Base-by-base conservation (phyloP, 2,329 filamentous ascomycete genomes). In the Fusarium sp. region DNA sequence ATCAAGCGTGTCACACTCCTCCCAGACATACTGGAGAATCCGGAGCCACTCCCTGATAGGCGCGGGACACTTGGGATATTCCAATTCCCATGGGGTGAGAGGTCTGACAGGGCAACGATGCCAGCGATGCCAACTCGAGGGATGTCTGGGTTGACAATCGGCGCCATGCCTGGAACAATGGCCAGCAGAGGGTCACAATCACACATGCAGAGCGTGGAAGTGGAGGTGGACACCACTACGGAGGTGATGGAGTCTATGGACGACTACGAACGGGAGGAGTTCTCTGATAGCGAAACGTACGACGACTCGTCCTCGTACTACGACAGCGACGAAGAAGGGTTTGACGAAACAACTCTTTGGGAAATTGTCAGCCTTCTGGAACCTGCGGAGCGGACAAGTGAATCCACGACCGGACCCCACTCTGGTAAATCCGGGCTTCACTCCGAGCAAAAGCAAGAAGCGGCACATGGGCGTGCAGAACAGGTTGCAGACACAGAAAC, bases 31-130 rank as follows among this genome's bases (percentile, higher is more conserved):
- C 78, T 91, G 37, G 91, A 92, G 79, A 91, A 86, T 72, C 91
- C 91, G 5, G 82, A 88, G 77, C 90, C 90, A 39, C 82, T 92
- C 6, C 86, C 87, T 6, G 84, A 91, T 78, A 89, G 88, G 80
- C 85, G 87, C 48, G 89, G 86, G 14, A 91, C 89, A 13, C 84
- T 92, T 20, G 91, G 90, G 6, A 89, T 92, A 76, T 92, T 91
- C 82, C 89, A 91, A 75, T 92, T 92, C 73, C 89, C 91, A 3
- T 92, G 90, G 89, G 91, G 91, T 16, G 90, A 92, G 81, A 88
- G 82, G 75, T 92, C 90, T 22, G 90, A 92, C 79, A 86, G 85
- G 63, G 87, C 87, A 11, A 87, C 81, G 31, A 79, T 87, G 64
- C 84, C 84, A 72, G 80, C 81, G 64, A 84, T 84, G 71, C 80